These are phyloP conservation scores for Ricinus communis DNA, from an alignment of 345 rosid genomes.

Conservation along the genomic window DNA sequence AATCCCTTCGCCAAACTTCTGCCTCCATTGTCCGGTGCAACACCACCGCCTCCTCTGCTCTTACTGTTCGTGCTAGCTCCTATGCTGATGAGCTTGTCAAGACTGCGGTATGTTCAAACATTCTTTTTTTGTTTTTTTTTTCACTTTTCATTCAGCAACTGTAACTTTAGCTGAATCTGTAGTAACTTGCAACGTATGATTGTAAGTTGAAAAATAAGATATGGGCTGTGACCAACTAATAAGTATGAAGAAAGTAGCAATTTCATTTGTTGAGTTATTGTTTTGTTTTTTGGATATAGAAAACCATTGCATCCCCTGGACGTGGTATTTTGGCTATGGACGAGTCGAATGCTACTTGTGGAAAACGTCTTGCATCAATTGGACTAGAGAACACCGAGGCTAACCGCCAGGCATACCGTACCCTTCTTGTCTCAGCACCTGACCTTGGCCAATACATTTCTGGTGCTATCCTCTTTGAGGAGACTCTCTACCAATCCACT, in stretches of 20 bases:
- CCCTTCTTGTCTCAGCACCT: constrained; percentile 74
- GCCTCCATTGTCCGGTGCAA: constrained; percentile 45
- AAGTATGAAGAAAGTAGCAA: not conserved
- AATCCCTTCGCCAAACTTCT: constrained; percentile 59
- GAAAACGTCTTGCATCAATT: constrained; percentile 88
- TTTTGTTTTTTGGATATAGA: constrained; percentile 40
- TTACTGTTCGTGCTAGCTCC: constrained; percentile 69
- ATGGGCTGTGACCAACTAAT: too few relatives aligned
- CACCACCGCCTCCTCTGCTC: constrained; percentile 41
- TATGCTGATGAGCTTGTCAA: constrained; percentile 95
- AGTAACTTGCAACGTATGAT: too few relatives aligned
- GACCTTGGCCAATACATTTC: constrained; percentile 88
- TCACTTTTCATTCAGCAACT: not conserved
- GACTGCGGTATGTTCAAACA: constrained; percentile 70
- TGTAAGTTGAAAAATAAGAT: too few relatives aligned
- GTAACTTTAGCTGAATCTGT: not conserved
- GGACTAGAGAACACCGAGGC: constrained; percentile 98
- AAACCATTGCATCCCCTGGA: constrained; percentile 91
- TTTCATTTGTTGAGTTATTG: not conserved
- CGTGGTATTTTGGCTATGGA: constrained; percentile 99
- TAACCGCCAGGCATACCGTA: constrained; percentile 94
- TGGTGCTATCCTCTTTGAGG: constrained; percentile 93
- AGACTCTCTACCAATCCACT: constrained; percentile 95
- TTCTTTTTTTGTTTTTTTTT: too few relatives aligned
- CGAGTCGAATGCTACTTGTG: constrained; percentile 95